Base-by-base conservation (phyloP, 2,329 filamentous ascomycete species). In the Aspergillus oerlinghausenensis region DNA sequence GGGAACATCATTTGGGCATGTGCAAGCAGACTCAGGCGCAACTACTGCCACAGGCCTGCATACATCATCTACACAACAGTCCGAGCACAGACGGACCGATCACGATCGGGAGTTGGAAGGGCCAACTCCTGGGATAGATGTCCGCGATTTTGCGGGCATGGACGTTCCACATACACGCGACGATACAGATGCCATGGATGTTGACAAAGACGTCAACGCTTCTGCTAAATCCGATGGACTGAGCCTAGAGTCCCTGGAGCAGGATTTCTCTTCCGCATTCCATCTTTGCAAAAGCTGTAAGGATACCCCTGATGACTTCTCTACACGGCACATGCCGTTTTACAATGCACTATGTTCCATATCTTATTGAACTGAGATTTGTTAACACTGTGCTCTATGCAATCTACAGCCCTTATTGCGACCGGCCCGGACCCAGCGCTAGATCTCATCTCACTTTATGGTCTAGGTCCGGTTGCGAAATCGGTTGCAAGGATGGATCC, bases 401-500 rank as follows among this genome's bases (percentile, higher is more conserved):
- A 65, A 65, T 64, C 59, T 53, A 74, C 71, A 77, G 75, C 74
- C 72, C 68, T 75, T 75, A 72, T 73, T 65, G 70, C 75, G 58
- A 80, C 82, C 61, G 78, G 77, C 65, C 84, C 84, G 59, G 81
- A 84, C 67, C 77, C 79, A 52, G 78, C 80, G 59, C 75, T 84
- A 66, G 82, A 87, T 72, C 73, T 87, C 56, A 77, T 87, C 59
- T 77, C 79, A 52, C 75, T 85, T 55, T 87, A 85, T 72, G 77
- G 79, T 54, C 72, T 87, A 58, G 77, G 80, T 60, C 70, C 75
- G 38, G 76, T 87, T 54, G 82, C 84, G 59, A 77, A 78, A 62
- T 83, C 79, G 54, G 84, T 87, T 60, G 83, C 81, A 57, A 77
- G 85, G 54, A 79, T 75, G 51, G 83, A 88, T 68, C 82, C 83